Conservation (phyloP, 2,329 filamentous ascomycete genomes). For the Fusarium anguioides region DNA sequence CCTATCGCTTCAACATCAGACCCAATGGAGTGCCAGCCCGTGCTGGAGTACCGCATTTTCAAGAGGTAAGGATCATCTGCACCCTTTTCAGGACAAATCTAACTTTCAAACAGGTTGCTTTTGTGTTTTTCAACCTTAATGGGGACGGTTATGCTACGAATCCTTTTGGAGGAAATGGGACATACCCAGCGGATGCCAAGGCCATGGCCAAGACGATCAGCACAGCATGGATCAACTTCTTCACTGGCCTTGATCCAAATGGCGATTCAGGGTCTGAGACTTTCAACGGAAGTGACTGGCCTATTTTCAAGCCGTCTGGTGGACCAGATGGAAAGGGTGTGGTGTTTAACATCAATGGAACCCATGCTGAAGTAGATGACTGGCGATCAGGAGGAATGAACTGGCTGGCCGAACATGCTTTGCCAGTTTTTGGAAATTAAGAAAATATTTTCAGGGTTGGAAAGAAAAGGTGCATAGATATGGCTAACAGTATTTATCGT, state of each 20-base stretch:
- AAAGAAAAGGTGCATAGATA: neutral
- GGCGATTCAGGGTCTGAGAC: slow-evolving; percentile 17
- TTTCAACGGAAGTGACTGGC: slow-evolving; percentile 39
- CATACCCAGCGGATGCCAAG: slow-evolving; percentile 42
- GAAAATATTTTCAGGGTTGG: neutral
- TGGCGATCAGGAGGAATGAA: slow-evolving; percentile 46
- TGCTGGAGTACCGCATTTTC: slow-evolving; percentile 53
- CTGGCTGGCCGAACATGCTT: slow-evolving; percentile 45
- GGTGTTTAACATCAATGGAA: slow-evolving; percentile 45
- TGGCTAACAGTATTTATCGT: neutral
- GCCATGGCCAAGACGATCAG: slow-evolving; percentile 46
- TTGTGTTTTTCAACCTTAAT: slow-evolving; percentile 54
- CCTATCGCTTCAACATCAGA: slow-evolving; percentile 50
- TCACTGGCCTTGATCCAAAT: slow-evolving; percentile 44
- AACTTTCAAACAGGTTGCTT: slow-evolving; percentile 46
- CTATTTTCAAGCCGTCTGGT: slow-evolving; percentile 35
- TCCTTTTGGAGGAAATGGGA: slow-evolving; percentile 46
- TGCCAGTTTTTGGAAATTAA: slow-evolving; percentile 45
- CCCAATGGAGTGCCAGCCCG: slow-evolving; percentile 39
- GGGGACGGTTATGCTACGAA: slow-evolving; percentile 48
- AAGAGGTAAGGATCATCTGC: slow-evolving; percentile 36
- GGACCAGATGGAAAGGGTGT: slow-evolving; percentile 41
- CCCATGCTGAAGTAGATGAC: slow-evolving; percentile 45
- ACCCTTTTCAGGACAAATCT: neutral
- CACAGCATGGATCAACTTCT: slow-evolving; percentile 49